A percentile compares a stretch with the other conserved stretches of the same genome.
Evolutionary conservation across 2,329 filamentous ascomycete genomes (phyloP).

Genomic region (Elsinoe necatrix): DNA sequence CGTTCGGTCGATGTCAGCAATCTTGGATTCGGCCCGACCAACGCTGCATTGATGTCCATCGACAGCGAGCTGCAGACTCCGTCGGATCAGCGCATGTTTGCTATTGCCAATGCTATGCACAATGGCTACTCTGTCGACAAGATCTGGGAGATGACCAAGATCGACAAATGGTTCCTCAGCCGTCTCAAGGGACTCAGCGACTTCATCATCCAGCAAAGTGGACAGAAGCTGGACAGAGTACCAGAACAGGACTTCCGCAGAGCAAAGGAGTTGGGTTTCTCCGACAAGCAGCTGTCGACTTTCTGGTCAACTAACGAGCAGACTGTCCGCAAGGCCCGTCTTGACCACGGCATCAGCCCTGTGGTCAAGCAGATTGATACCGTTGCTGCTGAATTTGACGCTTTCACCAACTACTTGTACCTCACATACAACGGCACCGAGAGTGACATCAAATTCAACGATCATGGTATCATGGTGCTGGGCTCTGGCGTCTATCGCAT

Average conservation of each 20-base stretch:
- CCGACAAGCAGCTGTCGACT: slow-evolving; percentile 82
- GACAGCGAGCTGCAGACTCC: slow-evolving; percentile 94
- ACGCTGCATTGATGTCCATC: slow-evolving; percentile 84
- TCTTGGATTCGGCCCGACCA: slow-evolving; percentile 85
- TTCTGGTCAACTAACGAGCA: slow-evolving; percentile 95
- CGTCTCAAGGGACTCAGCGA: slow-evolving; percentile 85
- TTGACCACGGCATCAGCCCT: slow-evolving; percentile 79
- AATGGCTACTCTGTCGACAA: slow-evolving; percentile 88
- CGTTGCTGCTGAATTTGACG: slow-evolving; percentile 92
- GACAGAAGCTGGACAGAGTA: slow-evolving; percentile 58
- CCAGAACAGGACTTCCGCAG: slow-evolving; percentile 61
- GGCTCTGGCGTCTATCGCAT: slow-evolving; percentile 96
- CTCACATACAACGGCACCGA: slow-evolving; percentile 88
- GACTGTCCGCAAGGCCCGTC: slow-evolving; percentile 70
- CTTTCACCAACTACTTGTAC: slow-evolving; percentile 92
- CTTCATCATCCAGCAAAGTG: slow-evolving; percentile 72
- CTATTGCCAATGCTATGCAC: slow-evolving; percentile 96
- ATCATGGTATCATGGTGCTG: slow-evolving; percentile 91
- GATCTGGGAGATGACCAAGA: slow-evolving; percentile 97
- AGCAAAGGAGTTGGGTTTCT: slow-evolving; percentile 91
- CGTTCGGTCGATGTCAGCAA: slow-evolving; percentile 92
- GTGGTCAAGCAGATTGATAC: slow-evolving; percentile 98
- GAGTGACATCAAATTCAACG: slow-evolving; percentile 74
- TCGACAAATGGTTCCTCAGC: slow-evolving; percentile 96
- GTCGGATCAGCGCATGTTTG: slow-evolving; percentile 93